A percentile compares a stretch with the other conserved stretches of the same genome.
These are phyloP conservation scores for Mycotypha africana DNA, from an alignment of 371 early-diverging fungal species.

Conservation along the genomic window DNA sequence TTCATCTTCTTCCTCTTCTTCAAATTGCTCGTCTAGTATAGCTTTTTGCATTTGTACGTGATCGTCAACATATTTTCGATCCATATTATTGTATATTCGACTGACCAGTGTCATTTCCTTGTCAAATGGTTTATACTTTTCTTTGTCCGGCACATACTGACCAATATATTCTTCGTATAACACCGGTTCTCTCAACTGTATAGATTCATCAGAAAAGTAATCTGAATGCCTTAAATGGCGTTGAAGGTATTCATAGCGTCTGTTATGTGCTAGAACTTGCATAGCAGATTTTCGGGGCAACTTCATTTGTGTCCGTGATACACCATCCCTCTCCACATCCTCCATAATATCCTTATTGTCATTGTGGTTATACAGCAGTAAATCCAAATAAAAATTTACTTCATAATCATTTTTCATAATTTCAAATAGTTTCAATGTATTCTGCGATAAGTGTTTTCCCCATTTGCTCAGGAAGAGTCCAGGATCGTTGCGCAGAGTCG, in stretches of 20 bases:
- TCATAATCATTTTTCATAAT: slow-evolving; percentile 28
- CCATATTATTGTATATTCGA: slow-evolving; percentile 38
- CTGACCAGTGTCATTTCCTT: slow-evolving; percentile 36
- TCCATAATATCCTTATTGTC: neutral
- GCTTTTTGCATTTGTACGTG: slow-evolving; percentile 23
- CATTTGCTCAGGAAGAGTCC: slow-evolving; percentile 43
- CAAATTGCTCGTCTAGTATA: slow-evolving; percentile 37
- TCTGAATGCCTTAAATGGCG: slow-evolving; percentile 25
- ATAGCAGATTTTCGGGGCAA: slow-evolving; percentile 8
- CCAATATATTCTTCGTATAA: slow-evolving; percentile 47
- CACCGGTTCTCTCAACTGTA: slow-evolving; percentile 40
- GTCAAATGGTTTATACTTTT: slow-evolving; percentile 26
- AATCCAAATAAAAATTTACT: slow-evolving; percentile 30
- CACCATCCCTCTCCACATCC: neutral
- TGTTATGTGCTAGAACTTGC: slow-evolving; percentile 28
- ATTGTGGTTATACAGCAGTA: slow-evolving; percentile 18
- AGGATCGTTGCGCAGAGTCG: slow-evolving; percentile 28
- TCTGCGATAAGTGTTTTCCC: slow-evolving; percentile 35
- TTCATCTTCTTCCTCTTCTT: slow-evolving; percentile 47
- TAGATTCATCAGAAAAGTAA: slow-evolving; percentile 43
- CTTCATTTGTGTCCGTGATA: neutral
- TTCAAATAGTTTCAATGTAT: slow-evolving; percentile 26
- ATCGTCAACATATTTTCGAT: slow-evolving; percentile 28
- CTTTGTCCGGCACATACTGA: slow-evolving; percentile 27
- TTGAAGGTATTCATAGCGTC: slow-evolving; percentile 38